Evolutionary conservation across 1,284 basidiomycete species (phyloP), one percentile per base, ranked within the genome.

Genomic region (Cystobasidiaceae sp.): DNA sequence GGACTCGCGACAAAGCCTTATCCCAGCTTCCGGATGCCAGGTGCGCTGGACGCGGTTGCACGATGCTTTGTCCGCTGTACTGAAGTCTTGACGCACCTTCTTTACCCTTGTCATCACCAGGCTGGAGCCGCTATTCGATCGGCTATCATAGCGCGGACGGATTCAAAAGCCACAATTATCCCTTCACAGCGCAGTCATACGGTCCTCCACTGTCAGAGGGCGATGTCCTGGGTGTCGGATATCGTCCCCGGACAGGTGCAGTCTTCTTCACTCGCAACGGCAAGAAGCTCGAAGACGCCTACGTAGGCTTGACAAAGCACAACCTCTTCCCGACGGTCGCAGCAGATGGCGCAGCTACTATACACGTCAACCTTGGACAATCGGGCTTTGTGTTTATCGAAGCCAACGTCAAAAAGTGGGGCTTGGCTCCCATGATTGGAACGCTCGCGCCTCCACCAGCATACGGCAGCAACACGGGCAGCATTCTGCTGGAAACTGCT

Each of bases 341-440:
- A 58, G 90, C 93, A 15, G 90, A 93, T 75, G 92, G 93, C 0
- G 89, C 93, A 4, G 93, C 90, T 75, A 93, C 88, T 65, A 85
- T 97, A 2, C 93, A 97, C 73, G 88, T 96, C 74, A 97, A 97
- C 76, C 83, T 97, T 17, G 93, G 93, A 11, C 93, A 97, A 77
- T 87, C 90, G 15, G 93, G 93, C 1, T 97, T 97, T 74, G 93
- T 97, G 39, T 97, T 94, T 73, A 96, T 97, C 73, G 93, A 97
- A 78, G 93, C 93, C 33, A 96, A 97, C 75, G 93, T 97, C 67
- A 97, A 97, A 82, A 96, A 96, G 77, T 97, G 93, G 93, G 93
- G 93, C 23, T 79, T 97, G 37, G 93, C 93, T 25, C 93, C 93
- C 5, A 94, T 91, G 77, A 86, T 91, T 17, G 93, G 93, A 43